phyloP scores from a whole-genome alignment of 345 rosid genomes.

The Brassica carinata region DNA sequence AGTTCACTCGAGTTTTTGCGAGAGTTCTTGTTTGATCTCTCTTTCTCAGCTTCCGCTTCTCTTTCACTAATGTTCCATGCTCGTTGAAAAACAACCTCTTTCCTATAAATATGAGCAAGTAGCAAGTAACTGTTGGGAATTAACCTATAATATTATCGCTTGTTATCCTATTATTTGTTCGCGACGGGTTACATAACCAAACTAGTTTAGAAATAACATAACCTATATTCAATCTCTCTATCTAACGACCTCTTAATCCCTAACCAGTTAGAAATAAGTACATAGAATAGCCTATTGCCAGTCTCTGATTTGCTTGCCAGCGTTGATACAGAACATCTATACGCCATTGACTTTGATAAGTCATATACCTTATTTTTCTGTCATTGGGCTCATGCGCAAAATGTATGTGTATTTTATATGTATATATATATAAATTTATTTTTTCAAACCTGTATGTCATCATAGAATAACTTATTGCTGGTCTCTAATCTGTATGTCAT shows the following conservation, averaged over 20 bases:
- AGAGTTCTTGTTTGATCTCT: no score
- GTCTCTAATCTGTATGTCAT: background rate
- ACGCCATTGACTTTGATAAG: background rate
- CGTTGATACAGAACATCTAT: background rate
- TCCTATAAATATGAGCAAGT: no score
- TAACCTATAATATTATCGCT: no score
- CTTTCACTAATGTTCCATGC: no score
- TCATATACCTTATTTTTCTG: background rate
- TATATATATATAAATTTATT: no score
- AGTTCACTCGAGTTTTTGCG: no score
- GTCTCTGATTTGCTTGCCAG: background rate
- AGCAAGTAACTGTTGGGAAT: no score
- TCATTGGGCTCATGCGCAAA: no score
- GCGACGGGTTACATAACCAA: background rate
- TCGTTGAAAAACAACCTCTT: no score
- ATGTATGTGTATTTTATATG: no score
- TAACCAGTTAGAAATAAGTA: background rate
- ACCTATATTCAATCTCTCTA: background rate
- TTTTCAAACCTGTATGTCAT: no score
- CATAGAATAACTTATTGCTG: background rate
- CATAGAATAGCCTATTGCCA: background rate
- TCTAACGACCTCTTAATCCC: background rate
- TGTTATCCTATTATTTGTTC: background rate
- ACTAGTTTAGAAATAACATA: background rate
- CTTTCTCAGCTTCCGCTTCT: no score